Conservation (phyloP, 208 protist species). For the Trypanosomatidae sp. region DNA sequence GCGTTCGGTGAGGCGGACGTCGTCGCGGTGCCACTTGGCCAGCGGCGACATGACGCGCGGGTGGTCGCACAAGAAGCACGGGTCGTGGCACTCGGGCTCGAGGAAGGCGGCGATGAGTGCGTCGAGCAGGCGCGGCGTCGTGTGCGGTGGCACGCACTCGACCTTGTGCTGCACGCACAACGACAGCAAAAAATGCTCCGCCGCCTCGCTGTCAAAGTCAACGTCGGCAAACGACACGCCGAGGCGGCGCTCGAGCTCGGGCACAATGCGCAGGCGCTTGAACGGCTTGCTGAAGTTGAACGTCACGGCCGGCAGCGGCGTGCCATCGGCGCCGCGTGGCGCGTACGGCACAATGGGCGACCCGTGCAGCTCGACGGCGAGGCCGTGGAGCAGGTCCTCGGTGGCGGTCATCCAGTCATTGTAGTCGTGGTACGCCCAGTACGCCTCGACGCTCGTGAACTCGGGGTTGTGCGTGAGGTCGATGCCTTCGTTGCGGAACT, state of each 20-base stretch:
- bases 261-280: conserved; percentile 93
- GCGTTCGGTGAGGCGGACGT: conserved; percentile 94
- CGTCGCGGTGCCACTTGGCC: conserved; percentile 97
- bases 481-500: conserved; percentile 99
- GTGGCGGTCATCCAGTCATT: conserved; percentile 98
- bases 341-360: conserved; percentile 92
- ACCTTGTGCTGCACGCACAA: conserved; percentile 88
- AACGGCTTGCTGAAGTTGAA: conserved; percentile 99
- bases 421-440: conserved; percentile 99
- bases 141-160: conserved; percentile 90
- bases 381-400: conserved; percentile 91
- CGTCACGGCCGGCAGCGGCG: conserved; percentile 50
- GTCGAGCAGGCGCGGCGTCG: conserved; percentile 96
- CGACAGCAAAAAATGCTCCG: conserved; percentile 80
- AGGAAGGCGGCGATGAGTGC: conserved; percentile 95
- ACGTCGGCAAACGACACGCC: conserved; percentile 72
- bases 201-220: conserved; percentile 61
- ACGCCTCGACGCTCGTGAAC: conserved; percentile 99
- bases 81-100: conserved; percentile 95
- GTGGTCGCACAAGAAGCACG: conserved; percentile 99
- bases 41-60: conserved; percentile 99
- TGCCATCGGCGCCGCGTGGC: conserved; percentile 79
- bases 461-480: conserved; percentile 99
- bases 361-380: conserved; percentile 94
- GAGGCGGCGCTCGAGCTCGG: conserved; percentile 88